Evolutionary conservation across 805 yeast species (phyloP), one percentile per base, ranked within the genome.

Genomic region (Candida awuae): DNA sequence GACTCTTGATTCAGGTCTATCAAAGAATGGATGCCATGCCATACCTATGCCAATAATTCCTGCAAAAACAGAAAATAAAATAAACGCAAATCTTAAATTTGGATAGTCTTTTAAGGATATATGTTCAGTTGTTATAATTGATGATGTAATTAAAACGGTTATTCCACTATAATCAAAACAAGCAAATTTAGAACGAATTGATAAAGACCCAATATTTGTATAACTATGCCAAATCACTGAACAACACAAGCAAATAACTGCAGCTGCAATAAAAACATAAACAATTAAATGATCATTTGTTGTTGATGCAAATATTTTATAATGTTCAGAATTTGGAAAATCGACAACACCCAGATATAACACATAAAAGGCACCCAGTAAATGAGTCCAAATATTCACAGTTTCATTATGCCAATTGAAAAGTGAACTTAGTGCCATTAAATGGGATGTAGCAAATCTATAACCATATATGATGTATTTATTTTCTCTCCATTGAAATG

Each of bases 161-260:
- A 90, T 90, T 2, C 98, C 98, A 6, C 94, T 81, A 60, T 90
- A 90, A 63, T 90, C 98, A 31, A 88, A 77, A 59, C 98, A 92
- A 0, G 96, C 96, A 62, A 84, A 85, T 38, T 76, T 73, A 47
- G 78, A 70, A 56, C 95, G 72, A 46, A 77, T 57, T 16, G 65
- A 52, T 32, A 82, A 59, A 36, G 71, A 70, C 14, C 90, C 75
- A 47, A 86, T 83, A 45, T 86, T 79, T 43, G 82, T 75, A 61
- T 86, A 88, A 4, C 97, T 84, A 61, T 90, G 98, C 97, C 97
- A 90, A 30, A 80, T 62, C 2, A 80, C 76, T 1, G 96, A 86
- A 32, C 90, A 81, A 7, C 75, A 42, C 42, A 90, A 65, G 58
- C 97, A 92, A 48, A 78, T 75, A 46, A 84, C 54, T 13, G 92